A percentile compares a stretch with the other conserved stretches of the same genome.
Conservation (phyloP, 257 asterid genomes). For the Jasminum sambac region DNA sequence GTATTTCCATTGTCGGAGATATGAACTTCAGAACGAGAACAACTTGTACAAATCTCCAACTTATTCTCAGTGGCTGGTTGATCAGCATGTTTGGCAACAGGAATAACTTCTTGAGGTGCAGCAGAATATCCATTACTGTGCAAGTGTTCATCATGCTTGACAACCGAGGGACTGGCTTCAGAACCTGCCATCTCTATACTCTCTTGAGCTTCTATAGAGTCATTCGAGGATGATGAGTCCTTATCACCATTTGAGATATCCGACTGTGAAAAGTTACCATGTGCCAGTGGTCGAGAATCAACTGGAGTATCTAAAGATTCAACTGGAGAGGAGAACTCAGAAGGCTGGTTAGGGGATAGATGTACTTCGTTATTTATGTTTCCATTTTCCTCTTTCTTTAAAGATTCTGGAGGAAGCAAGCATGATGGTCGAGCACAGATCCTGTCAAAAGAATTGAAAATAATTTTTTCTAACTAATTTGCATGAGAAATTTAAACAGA, state of each 20-base stretch:
- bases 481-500: no score
- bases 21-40: constrained; percentile 17
- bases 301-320: constrained; percentile 29
- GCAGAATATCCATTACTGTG: constrained; percentile 15
- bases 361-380: constrained; percentile 37
- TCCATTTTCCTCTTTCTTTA: constrained; percentile 38
- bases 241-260: constrained; percentile 28
- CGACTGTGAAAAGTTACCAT: constrained; percentile 28
- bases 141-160: constrained; percentile 36
- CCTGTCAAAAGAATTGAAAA: constrained; percentile 41
- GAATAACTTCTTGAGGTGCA: constrained; percentile 30
- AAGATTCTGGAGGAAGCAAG: constrained; percentile 53
- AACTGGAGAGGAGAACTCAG: constrained; percentile 34
- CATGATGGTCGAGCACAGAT: constrained; percentile 57
- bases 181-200: constrained; percentile 31
- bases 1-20: constrained; percentile 28
- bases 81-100: constrained; percentile 19
- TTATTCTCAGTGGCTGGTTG: constrained; percentile 18
- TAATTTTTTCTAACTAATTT: constrained; percentile 1
- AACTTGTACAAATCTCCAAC: constrained; percentile 3
- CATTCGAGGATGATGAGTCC: constrained; percentile 23
- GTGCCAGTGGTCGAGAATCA: constrained; percentile 34
- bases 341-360: constrained; percentile 31
- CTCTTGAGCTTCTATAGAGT: constrained; percentile 30
- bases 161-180: constrained; percentile 32